Evolutionary conservation across 2,329 filamentous ascomycete genomes (phyloP), one percentile per base, ranked within the genome.

Genomic region (Penicillium corylophilum): DNA sequence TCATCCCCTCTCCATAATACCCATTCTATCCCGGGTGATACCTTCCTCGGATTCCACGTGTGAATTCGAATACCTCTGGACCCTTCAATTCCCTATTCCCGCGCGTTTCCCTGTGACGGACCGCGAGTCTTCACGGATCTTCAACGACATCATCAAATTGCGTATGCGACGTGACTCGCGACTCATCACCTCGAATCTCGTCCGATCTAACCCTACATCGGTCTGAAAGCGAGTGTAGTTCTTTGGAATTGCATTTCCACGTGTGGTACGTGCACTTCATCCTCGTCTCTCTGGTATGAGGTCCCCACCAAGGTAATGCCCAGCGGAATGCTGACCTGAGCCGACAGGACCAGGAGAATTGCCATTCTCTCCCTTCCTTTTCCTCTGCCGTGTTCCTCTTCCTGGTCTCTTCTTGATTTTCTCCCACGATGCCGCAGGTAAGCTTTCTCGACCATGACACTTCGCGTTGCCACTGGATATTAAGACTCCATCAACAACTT

Each of bases 341-440:
- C 55, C 41, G 50, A 55, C 56, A 68, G 66, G 60, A 63, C 57
- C 44, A 60, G 62, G 53, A 60, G 60, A 53, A 60, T 62, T 66
- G 60, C 62, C 55, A 57, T 59, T 49, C 44, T 56, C 57, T 51
- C 56, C 56, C 54, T 59, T 62, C 47, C 54, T 56, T 57, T 53
- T 57, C 56, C 48, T 50, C 55, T 49, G 48, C 60, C 63, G 54
- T 56, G 57, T 56, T 46, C 48, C 31, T 46, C 59, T 53, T 56
- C 42, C 39, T 60, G 46, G 46, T 60, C 63, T 64, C 69, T 53
- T 64, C 68, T 43, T 44, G 48, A 58, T 46, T 41, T 23, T 54
- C 47, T 66, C 55, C 50, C 66, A 77, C 71, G 64, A 84, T 84
- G 81, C 79, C 79, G 75, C 77, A 78, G 64, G 81, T 83, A 78